phyloP scores from a whole-genome alignment of 345 rosid species.

The Pugionium dolabratum region DNA sequence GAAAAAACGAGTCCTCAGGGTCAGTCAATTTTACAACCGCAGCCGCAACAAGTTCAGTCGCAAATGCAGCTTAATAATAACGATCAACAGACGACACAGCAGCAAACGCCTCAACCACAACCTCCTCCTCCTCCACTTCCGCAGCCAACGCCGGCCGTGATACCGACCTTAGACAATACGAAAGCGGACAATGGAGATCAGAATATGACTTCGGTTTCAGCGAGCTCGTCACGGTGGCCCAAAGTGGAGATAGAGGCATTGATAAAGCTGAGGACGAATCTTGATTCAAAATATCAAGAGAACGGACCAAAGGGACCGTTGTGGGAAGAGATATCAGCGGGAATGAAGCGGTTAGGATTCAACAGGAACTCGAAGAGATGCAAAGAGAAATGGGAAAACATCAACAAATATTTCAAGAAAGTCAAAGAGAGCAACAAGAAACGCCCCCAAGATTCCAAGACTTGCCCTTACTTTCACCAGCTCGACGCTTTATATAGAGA shows the following conservation, averaged over 20 bases:
- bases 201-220: conserved; percentile 30
- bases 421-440: conserved; percentile 75
- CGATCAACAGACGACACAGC: conserved; percentile 5
- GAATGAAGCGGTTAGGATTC: conserved; percentile 65
- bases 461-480: conserved; percentile 76
- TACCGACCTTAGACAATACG: conserved; percentile 5
- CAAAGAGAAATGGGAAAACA: conserved; percentile 88
- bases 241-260: conserved; percentile 53
- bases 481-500: conserved; percentile 65
- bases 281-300: conserved; percentile 52
- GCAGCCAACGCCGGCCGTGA: conserved; percentile 4
- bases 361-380: conserved; percentile 69
- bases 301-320: conserved; percentile 69
- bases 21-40: conserved; percentile 18
- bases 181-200: conserved; percentile 43
- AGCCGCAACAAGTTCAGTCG: conserved; percentile 26
- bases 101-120: conserved; percentile 14
- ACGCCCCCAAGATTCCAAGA: conserved; percentile 76
- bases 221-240: conserved; percentile 58
- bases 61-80: conserved; percentile 10
- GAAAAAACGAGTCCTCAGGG: conserved; percentile 38
- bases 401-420: conserved; percentile 79
- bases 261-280: conserved; percentile 49
- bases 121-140: conserved; percentile 13
- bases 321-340: conserved; percentile 74